phyloP scores from a whole-genome alignment of 2,329 filamentous ascomycete species.

The Cyphellophora attinorum region DNA sequence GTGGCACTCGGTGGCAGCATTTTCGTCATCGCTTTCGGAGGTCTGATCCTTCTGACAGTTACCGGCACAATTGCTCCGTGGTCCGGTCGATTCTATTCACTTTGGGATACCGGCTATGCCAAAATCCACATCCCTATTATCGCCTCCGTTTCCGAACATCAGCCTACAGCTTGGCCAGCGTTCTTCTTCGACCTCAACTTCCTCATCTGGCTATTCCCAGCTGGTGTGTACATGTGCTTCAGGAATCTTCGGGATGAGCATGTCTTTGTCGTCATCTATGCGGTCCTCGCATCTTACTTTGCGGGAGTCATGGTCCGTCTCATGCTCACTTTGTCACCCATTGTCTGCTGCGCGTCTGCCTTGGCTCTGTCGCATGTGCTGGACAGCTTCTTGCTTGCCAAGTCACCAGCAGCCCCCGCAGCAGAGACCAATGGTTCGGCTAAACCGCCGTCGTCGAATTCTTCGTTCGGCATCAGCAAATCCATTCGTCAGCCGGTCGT shows the following conservation, averaged over 20 bases:
- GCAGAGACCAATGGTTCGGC: conserved; percentile 25
- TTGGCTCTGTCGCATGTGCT: conserved; percentile 80
- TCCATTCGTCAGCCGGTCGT: conserved; percentile 64
- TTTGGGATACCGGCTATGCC: conserved; percentile 97
- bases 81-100: conserved; percentile 97
- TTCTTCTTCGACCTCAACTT: conserved; percentile 99
- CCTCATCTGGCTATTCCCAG: conserved; percentile 98
- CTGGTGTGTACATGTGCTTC: conserved; percentile 97
- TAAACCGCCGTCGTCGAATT: conserved; percentile 51
- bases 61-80: conserved; percentile 91
- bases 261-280: conserved; percentile 94
- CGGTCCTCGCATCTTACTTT: conserved; percentile 95
- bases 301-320: conserved; percentile 98
- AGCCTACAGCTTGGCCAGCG: conserved; percentile 95
- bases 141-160: conserved; percentile 98
- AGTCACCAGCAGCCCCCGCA: conserved; percentile 48
- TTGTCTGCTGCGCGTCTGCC: conserved; percentile 90
- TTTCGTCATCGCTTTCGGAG: conserved; percentile 62
- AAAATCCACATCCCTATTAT: conserved; percentile 99
- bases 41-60: conserved; percentile 73
- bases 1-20: conserved; percentile 64
- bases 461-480: conserved; percentile 38
- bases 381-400: conserved; percentile 68
- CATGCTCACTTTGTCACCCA: conserved; percentile 93
- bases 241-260: conserved; percentile 88